These are phyloP conservation scores for Alternaria conjuncta DNA, from an alignment of 2,329 filamentous ascomycete genomes.

Conservation along the genomic window DNA sequence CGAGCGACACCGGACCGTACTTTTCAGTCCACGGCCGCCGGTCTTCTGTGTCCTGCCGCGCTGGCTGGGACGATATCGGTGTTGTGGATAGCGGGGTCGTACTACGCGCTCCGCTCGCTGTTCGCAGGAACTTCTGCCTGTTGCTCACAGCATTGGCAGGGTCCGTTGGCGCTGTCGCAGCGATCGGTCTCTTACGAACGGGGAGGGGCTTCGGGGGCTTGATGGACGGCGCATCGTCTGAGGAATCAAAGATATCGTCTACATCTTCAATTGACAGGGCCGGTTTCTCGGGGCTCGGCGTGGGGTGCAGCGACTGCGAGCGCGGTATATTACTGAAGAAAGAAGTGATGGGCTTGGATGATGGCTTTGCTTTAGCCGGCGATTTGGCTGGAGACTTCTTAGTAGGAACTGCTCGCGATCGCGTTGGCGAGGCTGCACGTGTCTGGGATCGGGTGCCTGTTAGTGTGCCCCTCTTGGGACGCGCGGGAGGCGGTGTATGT, in stretches of 20 bases:
- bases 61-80: conserved; percentile 31
- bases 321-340: conserved; percentile 57
- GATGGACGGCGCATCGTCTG: conserved; percentile 34
- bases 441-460: conserved; percentile 26
- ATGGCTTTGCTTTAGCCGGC: conserved; percentile 45
- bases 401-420: conserved; percentile 18
- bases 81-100: conserved; percentile 33
- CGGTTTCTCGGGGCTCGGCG: conserved; percentile 49
- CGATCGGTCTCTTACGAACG: conserved; percentile 38
- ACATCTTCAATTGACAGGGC: conserved; percentile 34
- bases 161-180: conserved; percentile 18
- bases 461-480: conserved; percentile 39
- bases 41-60: conserved; percentile 55
- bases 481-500: conserved; percentile 40
- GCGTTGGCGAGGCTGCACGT: conserved; percentile 30
- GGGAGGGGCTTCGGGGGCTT: conserved; percentile 33
- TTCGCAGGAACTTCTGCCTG: conserved; percentile 56
- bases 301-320: conserved; percentile 47
- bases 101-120: conserved; percentile 40
- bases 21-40: conserved; percentile 84
- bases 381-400: conserved; percentile 40
- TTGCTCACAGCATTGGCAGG: conserved; percentile 28
- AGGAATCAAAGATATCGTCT: conserved; percentile 49
- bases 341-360: conserved; percentile 55
- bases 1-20: conserved; percentile 75